Percentiles rank a stretch among this genome's conserved stretches.
phyloP scores from a whole-genome alignment of 495 filamentous ascomycete species.

The Penicillium manginii region DNA sequence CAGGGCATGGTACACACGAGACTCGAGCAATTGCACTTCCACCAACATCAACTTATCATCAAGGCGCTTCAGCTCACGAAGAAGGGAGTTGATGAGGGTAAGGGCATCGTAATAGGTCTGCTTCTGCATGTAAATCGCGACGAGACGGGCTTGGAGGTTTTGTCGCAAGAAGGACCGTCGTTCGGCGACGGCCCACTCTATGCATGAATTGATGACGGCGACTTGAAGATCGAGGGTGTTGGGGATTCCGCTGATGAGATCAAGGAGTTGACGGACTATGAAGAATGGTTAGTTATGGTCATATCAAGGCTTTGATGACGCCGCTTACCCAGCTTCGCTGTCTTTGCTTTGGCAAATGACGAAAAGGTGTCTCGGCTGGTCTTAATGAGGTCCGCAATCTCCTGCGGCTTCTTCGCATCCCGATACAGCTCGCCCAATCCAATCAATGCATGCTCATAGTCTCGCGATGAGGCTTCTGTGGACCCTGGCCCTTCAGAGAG shows the following conservation, averaged over 20 bases:
- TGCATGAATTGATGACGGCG: conserved; percentile 92
- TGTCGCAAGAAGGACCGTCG: conserved; percentile 93
- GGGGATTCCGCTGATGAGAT: conserved; percentile 91
- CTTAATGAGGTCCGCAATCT: conserved; percentile 89
- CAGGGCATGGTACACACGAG: conserved; percentile 93
- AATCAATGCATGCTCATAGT: conserved; percentile 75
- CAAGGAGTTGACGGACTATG: conserved; percentile 92
- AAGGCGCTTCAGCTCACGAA: conserved; percentile 93
- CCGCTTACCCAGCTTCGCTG: conserved; percentile 87
- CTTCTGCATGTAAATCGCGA: conserved; percentile 92
- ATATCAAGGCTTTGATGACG: background rate
- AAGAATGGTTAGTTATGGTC: background rate
- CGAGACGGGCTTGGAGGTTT: conserved; percentile 95
- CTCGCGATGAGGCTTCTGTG: conserved; percentile 80
- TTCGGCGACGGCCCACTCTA: conserved; percentile 97
- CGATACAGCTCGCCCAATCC: conserved; percentile 90
- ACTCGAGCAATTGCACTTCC: conserved; percentile 98
- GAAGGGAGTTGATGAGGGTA: conserved; percentile 91
- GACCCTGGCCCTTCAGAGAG: conserved; percentile 81
- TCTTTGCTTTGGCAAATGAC: conserved; percentile 98
- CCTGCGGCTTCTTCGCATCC: conserved; percentile 83
- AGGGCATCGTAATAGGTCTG: conserved; percentile 95
- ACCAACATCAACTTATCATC: conserved; percentile 98
- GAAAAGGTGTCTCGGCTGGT: conserved; percentile 89
- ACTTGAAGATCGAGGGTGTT: conserved; percentile 92